phyloP scores from a whole-genome alignment of 2,329 filamentous ascomycete genomes.

The Alternaria conjuncta region DNA sequence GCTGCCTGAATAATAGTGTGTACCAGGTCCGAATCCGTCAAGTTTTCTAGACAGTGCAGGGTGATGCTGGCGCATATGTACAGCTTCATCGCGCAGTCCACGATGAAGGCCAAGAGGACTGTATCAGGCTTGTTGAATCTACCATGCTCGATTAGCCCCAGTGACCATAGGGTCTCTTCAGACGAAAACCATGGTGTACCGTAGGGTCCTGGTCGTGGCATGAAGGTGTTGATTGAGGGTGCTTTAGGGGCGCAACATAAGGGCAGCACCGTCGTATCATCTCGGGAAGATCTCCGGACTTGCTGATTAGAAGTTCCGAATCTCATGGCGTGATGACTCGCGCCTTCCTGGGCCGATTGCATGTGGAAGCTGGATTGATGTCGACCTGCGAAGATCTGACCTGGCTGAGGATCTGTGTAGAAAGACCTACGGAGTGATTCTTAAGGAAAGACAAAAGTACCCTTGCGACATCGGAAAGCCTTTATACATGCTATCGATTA shows the following conservation, averaged over 20 bases:
- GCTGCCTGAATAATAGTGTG: neutral
- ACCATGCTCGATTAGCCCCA: neutral
- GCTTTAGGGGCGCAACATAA: neutral
- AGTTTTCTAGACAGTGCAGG: neutral
- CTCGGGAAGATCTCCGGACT: neutral
- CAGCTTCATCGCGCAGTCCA: conserved; percentile 4
- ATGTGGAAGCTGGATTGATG: neutral
- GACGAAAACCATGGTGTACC: neutral
- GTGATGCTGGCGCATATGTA: neutral
- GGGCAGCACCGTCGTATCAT: neutral
- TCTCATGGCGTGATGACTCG: neutral
- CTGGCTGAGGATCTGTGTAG: neutral
- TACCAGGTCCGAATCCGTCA: neutral
- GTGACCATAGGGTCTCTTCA: neutral
- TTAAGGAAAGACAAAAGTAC: neutral
- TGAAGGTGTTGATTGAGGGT: neutral
- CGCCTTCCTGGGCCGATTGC: neutral
- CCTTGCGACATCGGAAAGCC: neutral
- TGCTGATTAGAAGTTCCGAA: neutral
- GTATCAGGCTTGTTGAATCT: neutral
- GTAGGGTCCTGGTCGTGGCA: neutral
- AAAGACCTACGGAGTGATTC: neutral
- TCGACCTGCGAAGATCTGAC: neutral
- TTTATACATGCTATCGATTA: neutral
- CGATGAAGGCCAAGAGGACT: conserved; percentile 1